These are phyloP conservation scores for Trebouxia sp. DNA, from an alignment of 139 green algal genomes.

Conservation along the genomic window DNA sequence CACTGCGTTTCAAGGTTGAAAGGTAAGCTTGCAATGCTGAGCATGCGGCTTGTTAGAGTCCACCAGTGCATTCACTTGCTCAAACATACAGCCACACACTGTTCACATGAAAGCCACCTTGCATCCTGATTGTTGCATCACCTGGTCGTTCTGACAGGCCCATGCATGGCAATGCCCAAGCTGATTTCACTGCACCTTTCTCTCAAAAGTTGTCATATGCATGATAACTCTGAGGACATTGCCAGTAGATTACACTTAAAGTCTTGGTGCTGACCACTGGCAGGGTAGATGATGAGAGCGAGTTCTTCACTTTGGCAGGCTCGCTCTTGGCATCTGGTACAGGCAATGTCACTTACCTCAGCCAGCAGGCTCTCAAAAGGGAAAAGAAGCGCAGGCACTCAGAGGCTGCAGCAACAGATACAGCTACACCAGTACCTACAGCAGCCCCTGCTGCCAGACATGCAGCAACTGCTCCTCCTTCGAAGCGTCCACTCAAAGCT, in stretches of 20 bases:
- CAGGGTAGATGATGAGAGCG: constrained; percentile 16
- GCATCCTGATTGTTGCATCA: too few relatives aligned
- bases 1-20: constrained; percentile 2
- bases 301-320: constrained; percentile 24
- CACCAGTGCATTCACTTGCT: too few relatives aligned
- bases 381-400: constrained; percentile 1
- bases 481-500: too few relatives aligned
- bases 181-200: too few relatives aligned
- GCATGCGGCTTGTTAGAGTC: too few relatives aligned
- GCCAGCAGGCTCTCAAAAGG: background rate
- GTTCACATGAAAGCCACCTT: too few relatives aligned
- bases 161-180: too few relatives aligned
- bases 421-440: background rate
- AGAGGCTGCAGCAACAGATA: constrained; percentile 2
- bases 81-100: too few relatives aligned
- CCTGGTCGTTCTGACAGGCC: too few relatives aligned
- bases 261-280: background rate
- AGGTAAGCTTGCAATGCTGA: background rate
- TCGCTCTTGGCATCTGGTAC: background rate
- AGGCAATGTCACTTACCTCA: background rate
- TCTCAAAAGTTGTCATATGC: too few relatives aligned
- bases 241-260: background rate
- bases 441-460: too few relatives aligned
- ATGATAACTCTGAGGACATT: background rate
- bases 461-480: too few relatives aligned